Conservation (phyloP, 129 eudicot genomes). For the Saposhnikovia divaricata region DNA sequence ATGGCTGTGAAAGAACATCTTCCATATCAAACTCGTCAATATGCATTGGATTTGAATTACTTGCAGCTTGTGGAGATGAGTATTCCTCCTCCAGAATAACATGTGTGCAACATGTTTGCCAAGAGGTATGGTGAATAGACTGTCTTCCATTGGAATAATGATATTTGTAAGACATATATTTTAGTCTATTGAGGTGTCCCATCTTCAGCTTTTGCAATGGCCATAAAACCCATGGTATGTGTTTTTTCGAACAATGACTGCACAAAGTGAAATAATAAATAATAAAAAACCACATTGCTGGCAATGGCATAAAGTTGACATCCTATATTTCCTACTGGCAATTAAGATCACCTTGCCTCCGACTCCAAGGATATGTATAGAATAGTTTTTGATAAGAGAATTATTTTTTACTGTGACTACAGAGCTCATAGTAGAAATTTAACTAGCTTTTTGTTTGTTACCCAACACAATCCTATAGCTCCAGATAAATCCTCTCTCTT, state of each 20-base stretch:
- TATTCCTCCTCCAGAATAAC: slow-evolving; percentile 42
- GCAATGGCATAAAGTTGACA: neutral
- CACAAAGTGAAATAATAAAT: neutral
- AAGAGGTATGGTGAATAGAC: slow-evolving; percentile 15
- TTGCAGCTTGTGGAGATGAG: slow-evolving; percentile 33
- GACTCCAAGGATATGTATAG: neutral
- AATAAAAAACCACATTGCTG: neutral
- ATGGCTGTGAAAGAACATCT: slow-evolving; percentile 26
- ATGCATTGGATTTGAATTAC: slow-evolving; percentile 22
- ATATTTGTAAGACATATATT: slow-evolving; percentile 17
- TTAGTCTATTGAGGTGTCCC: slow-evolving; percentile 12
- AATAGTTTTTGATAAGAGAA: neutral
- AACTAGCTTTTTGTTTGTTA: neutral
- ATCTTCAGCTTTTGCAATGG: slow-evolving; percentile 20
- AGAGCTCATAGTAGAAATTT: neutral
- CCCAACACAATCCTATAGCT: neutral
- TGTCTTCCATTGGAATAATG: slow-evolving; percentile 18
- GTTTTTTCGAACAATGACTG: slow-evolving; percentile 24
- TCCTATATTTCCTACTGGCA: neutral
- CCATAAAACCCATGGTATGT: slow-evolving; percentile 22
- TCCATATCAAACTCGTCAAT: slow-evolving; percentile 20
- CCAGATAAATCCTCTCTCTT: neutral
- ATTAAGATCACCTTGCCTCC: neutral
- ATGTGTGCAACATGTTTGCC: slow-evolving; percentile 44
- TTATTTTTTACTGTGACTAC: neutral